A percentile compares a stretch with the other conserved stretches of the same genome.
Conservation (phyloP, 1,139 yeast species). For the Eremothecium coryli region DNA sequence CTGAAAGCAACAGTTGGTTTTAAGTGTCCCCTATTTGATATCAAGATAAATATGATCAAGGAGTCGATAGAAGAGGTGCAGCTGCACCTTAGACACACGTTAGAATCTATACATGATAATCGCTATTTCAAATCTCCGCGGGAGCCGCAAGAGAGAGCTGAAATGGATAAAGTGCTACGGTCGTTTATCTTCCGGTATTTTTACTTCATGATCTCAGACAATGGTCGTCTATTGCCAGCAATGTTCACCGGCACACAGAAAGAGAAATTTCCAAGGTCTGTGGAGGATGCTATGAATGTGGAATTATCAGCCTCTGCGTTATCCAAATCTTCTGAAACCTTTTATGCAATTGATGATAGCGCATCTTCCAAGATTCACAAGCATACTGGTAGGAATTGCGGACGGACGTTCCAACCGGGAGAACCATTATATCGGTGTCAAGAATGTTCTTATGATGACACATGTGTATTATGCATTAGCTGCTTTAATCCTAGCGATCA, state of each 20-base stretch:
- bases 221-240: slow-evolving; percentile 17
- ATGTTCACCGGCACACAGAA: slow-evolving; percentile 15
- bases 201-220: slow-evolving; percentile 19
- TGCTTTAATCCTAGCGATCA: slow-evolving; percentile 68
- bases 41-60: slow-evolving; percentile 8
- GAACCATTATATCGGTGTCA: slow-evolving; percentile 60
- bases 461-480: slow-evolving; percentile 62
- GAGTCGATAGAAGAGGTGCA: slow-evolving; percentile 11
- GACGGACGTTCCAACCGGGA: slow-evolving; percentile 47
- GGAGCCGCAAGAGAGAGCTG: slow-evolving; percentile 25
- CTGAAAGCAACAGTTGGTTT: no score
- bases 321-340: slow-evolving; percentile 12
- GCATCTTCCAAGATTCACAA: slow-evolving; percentile 14
- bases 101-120: slow-evolving; percentile 19
- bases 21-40: no score
- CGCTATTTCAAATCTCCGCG: slow-evolving; percentile 17
- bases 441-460: slow-evolving; percentile 63
- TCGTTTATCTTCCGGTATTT: slow-evolving; percentile 21
- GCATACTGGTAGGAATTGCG: slow-evolving; percentile 52
- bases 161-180: slow-evolving; percentile 22
- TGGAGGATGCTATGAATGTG: slow-evolving; percentile 16
- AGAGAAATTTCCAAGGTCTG: slow-evolving; percentile 15
- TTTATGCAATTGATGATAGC: slow-evolving; percentile 17
- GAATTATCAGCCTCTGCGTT: slow-evolving; percentile 8
- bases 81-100: slow-evolving; percentile 13